Evolutionary conservation across 805 yeast genomes (phyloP).

Genomic region (Nakazawaea ambrosiae): DNA sequence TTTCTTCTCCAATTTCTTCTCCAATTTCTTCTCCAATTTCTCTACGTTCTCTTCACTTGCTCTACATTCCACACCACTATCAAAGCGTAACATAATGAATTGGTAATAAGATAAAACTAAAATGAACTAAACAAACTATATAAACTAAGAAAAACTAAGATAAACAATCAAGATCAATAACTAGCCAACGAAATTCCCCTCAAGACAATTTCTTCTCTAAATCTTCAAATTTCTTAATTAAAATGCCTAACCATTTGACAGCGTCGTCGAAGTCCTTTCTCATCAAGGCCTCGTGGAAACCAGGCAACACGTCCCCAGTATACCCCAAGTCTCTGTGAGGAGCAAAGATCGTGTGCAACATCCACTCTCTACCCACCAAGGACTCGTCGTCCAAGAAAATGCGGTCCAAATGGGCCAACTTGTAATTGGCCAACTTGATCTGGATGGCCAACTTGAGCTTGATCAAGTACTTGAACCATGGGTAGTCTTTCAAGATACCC

Average conservation of each 20-base stretch:
- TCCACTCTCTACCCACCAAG: conserved; percentile 45
- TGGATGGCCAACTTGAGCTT: conserved; percentile 55
- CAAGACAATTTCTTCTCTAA: conserved; percentile 13
- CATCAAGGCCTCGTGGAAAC: conserved; percentile 47
- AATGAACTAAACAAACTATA: too few species aligned
- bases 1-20: too few species aligned
- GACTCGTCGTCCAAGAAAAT: conserved; percentile 43
- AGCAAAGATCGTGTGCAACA: conserved; percentile 58
- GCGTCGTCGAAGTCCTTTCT: conserved; percentile 37
- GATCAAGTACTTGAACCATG: conserved; percentile 63
- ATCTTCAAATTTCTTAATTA: conserved; percentile 25
- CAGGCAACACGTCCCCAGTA: conserved; percentile 50
- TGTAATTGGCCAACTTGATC: conserved; percentile 46
- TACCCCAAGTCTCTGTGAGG: conserved; percentile 48
- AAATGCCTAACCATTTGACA: conserved; percentile 36
- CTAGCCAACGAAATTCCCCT: too few species aligned
- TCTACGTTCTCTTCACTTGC: too few species aligned
- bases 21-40: too few species aligned
- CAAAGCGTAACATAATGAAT: too few species aligned
- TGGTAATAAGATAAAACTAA: too few species aligned
- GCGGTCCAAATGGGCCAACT: conserved; percentile 48
- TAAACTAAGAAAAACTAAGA: too few species aligned
- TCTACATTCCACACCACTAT: too few species aligned
- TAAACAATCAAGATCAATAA: too few species aligned
- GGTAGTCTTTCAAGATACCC: conserved; percentile 55